These are phyloP conservation scores for Cryphonectria japonica DNA, from an alignment of 2,329 filamentous ascomycete genomes.

Conservation along the genomic window DNA sequence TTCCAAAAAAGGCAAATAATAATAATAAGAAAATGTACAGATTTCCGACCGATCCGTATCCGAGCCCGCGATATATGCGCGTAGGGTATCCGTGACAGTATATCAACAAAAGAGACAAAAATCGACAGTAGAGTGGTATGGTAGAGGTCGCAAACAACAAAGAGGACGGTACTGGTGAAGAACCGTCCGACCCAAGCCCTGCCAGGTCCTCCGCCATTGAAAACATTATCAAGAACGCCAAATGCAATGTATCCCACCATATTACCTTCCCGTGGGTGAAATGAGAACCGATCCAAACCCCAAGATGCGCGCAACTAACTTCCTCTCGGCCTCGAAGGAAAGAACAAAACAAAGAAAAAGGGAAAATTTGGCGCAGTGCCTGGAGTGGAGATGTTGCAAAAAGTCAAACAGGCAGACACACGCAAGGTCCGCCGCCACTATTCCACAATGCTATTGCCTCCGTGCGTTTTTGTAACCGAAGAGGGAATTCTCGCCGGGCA, in stretches of 20 bases:
- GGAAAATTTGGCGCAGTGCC: conserved; percentile 3
- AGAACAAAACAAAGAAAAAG: conserved; percentile 9
- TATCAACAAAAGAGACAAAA: conserved; percentile 26
- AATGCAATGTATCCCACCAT: conserved; percentile 18
- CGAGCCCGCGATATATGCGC: conserved; percentile 22
- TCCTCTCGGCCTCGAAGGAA: neutral
- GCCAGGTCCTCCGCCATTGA: conserved; percentile 13
- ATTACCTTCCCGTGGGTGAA: conserved; percentile 8
- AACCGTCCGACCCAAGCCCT: conserved; percentile 14
- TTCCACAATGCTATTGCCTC: neutral
- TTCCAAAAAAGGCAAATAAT: neutral
- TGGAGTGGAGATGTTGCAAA: conserved; percentile 6
- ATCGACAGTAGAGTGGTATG: neutral
- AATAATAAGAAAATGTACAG: neutral
- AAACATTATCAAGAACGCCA: conserved; percentile 20
- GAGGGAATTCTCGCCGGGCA: neutral
- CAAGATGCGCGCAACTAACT: neutral
- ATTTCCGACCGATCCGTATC: conserved; percentile 5
- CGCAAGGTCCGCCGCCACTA: neutral
- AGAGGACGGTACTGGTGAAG: conserved; percentile 5
- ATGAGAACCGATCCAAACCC: neutral
- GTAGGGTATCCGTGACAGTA: conserved; percentile 29
- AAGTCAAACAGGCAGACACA: neutral
- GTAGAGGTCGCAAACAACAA: neutral
- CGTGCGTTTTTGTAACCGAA: neutral